Evolutionary conservation across 768 basidiomycete species (phyloP), one percentile per base, ranked within the genome.

Genomic region (Lentinula sp.): DNA sequence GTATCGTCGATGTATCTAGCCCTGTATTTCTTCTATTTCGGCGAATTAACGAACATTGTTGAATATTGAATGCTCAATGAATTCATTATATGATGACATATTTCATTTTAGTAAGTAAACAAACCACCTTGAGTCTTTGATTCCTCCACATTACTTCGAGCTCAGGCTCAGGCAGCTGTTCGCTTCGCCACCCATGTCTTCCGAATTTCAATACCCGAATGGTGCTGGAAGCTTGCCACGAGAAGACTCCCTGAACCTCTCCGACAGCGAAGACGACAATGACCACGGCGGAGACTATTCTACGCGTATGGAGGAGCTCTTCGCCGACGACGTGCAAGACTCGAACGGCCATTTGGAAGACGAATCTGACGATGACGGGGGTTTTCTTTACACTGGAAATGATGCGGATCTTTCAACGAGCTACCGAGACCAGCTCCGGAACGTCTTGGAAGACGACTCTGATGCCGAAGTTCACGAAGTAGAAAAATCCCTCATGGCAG

Each of bases 321-420:
- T 89, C 65, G 79, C 76, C 59, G 75, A 75, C 37, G 74, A 72
- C 28, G 80, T 71, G 33, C 74, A 77, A 16, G 76, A 72, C 20
- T 62, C 52, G 35, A 65, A 65, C 18, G 64, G 63, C 10, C 70
- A 70, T 13, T 67, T 68, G 4, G 70, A 67, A 23, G 76, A 77
- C 3, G 79, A 72, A 12, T 79, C 77, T 0, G 85, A 81, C 9
- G 83, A 82, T 6, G 84, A 82, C 10, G 86, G 83, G 35, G 84
- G 74, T 0, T 94, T 94, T 65, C 62, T 92, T 33, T 95, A 93
- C 68, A 78, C 79, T 33, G 92, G 91, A 33, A 75, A 84, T 20
- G 91, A 94, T 66, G 81, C 85, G 4, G 73, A 76, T 51, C 66
- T 74, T 13, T 72, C 79, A 15, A 75, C 77, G 41, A 82, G 79